Conservation (phyloP, 371 early-diverging fungal genomes). For the Actinomortierella ambigua region DNA sequence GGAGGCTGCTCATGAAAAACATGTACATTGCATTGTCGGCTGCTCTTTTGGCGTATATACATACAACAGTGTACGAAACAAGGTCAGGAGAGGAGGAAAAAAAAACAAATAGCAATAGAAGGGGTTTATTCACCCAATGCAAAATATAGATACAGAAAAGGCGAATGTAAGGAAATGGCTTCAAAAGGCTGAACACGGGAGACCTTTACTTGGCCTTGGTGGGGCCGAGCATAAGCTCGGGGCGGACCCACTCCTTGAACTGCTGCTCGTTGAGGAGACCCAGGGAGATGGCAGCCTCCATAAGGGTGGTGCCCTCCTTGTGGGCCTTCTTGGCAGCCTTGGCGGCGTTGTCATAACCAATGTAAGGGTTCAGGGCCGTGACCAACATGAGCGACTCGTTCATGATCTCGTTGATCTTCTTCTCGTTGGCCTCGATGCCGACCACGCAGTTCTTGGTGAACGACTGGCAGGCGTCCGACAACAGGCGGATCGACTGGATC, state of each 20-base stretch:
- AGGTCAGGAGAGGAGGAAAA: too few species aligned
- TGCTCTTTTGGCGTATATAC: too few species aligned
- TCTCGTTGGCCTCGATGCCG: conserved; percentile 90
- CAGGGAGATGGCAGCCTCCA: conserved; percentile 85
- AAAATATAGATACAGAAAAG: too few species aligned
- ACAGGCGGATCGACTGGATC: conserved; percentile 84
- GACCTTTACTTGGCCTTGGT: conserved; percentile 24
- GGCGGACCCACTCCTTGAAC: conserved; percentile 91
- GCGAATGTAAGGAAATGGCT: too few species aligned
- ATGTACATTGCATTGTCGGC: too few species aligned
- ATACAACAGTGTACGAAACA: too few species aligned
- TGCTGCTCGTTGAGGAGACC: conserved; percentile 83
- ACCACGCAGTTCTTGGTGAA: conserved; percentile 92
- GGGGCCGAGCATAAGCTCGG: conserved; percentile 86
- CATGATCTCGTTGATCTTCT: conserved; percentile 83
- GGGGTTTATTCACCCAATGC: too few species aligned
- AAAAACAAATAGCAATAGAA: too few species aligned
- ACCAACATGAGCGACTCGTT: conserved; percentile 90
- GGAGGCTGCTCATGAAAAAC: too few species aligned
- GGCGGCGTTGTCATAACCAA: conserved; percentile 89
- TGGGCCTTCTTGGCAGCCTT: conserved; percentile 95
- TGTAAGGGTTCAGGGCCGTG: conserved; percentile 91
- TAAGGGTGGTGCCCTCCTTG: conserved; percentile 75
- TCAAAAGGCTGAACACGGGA: too few species aligned
- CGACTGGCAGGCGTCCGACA: conserved; percentile 84